A percentile compares a stretch with the other conserved stretches of the same genome.
Evolutionary conservation across 2,329 filamentous ascomycete species (phyloP).

Genomic region (Fusarium nanum): DNA sequence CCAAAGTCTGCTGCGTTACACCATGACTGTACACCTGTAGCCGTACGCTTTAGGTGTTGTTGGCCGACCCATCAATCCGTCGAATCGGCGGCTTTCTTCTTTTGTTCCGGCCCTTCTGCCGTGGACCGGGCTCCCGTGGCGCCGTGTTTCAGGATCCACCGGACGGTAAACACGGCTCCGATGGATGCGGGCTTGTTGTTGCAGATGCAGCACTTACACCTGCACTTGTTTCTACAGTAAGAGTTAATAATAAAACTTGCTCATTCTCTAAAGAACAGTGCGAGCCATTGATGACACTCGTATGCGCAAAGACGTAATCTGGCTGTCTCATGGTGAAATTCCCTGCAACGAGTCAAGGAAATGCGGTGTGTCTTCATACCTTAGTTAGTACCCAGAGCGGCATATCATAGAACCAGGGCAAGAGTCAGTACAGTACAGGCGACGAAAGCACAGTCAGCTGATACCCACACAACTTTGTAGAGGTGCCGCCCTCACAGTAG

Average conservation of each 20-base stretch:
- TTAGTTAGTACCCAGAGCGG: neutral
- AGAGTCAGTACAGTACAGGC: neutral
- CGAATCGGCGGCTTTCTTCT: conserved; percentile 19
- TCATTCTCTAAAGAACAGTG: neutral
- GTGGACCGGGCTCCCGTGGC: conserved; percentile 17
- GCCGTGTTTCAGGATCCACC: conserved; percentile 36
- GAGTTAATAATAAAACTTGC: neutral
- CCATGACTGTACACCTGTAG: neutral
- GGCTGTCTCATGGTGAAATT: conserved; percentile 3
- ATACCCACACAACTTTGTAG: neutral
- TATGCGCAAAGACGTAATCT: neutral
- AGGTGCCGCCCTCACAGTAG: neutral
- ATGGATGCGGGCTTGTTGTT: conserved; percentile 8
- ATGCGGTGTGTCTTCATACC: conserved; percentile 1
- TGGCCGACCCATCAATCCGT: conserved; percentile 9
- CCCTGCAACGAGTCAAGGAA: conserved; percentile 6
- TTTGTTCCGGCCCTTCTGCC: conserved; percentile 6
- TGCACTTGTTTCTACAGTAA: neutral
- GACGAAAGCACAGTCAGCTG: conserved; percentile 9
- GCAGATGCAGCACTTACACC: neutral
- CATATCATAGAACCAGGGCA: neutral
- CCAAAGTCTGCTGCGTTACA: conserved; percentile 3
- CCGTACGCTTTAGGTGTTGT: neutral
- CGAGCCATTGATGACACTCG: neutral
- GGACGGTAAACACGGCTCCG: conserved; percentile 13